Evolutionary conservation across 306 rosid species (phyloP).

Genomic region (Lathyrus oleraceus): DNA sequence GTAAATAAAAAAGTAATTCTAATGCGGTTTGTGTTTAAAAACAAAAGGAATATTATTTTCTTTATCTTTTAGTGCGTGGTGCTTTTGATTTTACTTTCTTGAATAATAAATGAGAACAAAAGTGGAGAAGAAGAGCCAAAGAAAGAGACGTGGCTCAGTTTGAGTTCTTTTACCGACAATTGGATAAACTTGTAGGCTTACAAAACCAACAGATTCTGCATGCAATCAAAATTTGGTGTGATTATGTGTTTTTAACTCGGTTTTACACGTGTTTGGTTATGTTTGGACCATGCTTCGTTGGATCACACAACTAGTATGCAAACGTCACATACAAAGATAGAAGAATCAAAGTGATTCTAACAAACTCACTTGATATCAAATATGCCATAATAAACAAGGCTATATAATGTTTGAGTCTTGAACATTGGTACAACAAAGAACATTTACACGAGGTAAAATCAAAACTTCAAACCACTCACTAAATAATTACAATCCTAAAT

Average conservation of each 20-base stretch:
- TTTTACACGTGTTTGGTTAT: conserved; percentile 31
- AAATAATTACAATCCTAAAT: conserved; percentile 44
- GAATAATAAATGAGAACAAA: conserved; percentile 27
- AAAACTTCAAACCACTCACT: conserved; percentile 31
- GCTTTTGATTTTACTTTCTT: neutral
- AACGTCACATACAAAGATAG: neutral
- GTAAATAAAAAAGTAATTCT: conserved; percentile 6
- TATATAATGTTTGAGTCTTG: neutral
- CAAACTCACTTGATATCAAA: too few relatives aligned
- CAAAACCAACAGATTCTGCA: conserved; percentile 35
- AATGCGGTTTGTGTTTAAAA: neutral
- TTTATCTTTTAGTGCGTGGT: conserved; percentile 15
- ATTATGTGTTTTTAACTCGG: conserved; percentile 33
- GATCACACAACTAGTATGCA: conserved; percentile 18
- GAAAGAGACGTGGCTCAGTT: conserved; percentile 36
- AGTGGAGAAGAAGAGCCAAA: conserved; percentile 9
- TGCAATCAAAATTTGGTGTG: conserved; percentile 30
- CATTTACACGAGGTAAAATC: conserved; percentile 31
- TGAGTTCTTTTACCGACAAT: conserved; percentile 34
- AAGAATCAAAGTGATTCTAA: too few relatives aligned
- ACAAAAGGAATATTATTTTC: conserved; percentile 20
- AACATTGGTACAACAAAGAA: neutral
- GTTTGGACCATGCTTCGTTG: conserved; percentile 38
- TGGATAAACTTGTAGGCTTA: conserved; percentile 20
- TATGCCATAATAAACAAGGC: neutral